Percentiles rank a stretch among this genome's conserved stretches.
These are phyloP conservation scores for Suillus subalutaceus DNA, from an alignment of 768 basidiomycete genomes.

Conservation along the genomic window DNA sequence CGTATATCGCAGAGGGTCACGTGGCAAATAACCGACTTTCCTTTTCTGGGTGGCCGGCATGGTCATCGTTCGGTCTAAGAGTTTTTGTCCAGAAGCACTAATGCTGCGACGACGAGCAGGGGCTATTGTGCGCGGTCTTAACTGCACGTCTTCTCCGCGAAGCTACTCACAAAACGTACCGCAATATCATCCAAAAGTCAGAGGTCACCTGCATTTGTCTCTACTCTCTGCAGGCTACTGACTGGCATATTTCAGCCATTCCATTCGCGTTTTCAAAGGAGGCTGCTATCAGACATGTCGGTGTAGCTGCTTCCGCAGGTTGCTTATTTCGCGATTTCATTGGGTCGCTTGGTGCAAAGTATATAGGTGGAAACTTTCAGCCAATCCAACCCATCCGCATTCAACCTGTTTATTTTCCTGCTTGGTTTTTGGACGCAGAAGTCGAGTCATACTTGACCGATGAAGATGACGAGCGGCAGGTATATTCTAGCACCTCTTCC, in stretches of 20 bases:
- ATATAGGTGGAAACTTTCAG: constrained; percentile 42
- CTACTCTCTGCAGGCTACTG: constrained; percentile 3
- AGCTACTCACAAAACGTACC: constrained; percentile 21
- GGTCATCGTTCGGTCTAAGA: neutral
- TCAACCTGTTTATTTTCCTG: constrained; percentile 61
- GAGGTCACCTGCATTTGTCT: constrained; percentile 32
- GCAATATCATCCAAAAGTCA: constrained; percentile 41
- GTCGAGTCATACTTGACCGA: constrained; percentile 33
- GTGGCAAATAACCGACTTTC: constrained; percentile 20
- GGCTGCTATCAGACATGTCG: constrained; percentile 45
- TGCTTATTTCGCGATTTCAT: constrained; percentile 24
- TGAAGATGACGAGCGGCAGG: constrained; percentile 1
- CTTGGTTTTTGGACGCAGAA: constrained; percentile 63
- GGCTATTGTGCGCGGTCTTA: neutral
- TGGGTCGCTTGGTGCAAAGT: constrained; percentile 38
- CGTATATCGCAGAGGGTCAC: constrained; percentile 32
- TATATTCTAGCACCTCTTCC: neutral
- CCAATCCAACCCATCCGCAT: constrained; percentile 48
- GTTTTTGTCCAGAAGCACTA: neutral
- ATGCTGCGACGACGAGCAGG: constrained; percentile 4
- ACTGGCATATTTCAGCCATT: constrained; percentile 40
- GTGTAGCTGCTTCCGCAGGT: constrained; percentile 32
- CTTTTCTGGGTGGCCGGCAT: neutral
- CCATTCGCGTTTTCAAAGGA: constrained; percentile 53
- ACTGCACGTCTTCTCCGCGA: constrained; percentile 11